These are phyloP conservation scores for Nyctanthes arbortristis DNA, from an alignment of 257 asterid species.

Conservation along the genomic window DNA sequence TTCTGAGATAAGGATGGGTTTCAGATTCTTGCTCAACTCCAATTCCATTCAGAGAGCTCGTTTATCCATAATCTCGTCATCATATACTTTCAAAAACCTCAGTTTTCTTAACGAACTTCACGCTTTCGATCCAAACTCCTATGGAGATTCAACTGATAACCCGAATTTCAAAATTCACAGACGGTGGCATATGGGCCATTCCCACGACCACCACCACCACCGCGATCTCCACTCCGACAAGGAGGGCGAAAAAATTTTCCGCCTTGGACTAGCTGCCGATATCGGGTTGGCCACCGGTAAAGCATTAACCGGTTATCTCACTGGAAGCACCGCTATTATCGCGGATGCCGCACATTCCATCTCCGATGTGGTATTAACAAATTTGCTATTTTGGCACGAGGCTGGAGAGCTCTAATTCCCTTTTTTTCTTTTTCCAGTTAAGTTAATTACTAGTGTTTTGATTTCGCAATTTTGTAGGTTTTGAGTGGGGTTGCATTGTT, in stretches of 20 bases:
- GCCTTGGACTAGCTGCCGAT: slow-evolving; percentile 89
- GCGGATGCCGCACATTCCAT: slow-evolving; percentile 97
- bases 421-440: not conserved
- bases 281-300: slow-evolving; percentile 84
- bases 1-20: slow-evolving; percentile 44
- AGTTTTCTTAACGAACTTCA: slow-evolving; percentile 14
- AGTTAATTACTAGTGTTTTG: slow-evolving; percentile 13
- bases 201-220: slow-evolving; percentile 48
- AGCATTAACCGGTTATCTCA: slow-evolving; percentile 76
- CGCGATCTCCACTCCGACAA: slow-evolving; percentile 48
- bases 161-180: slow-evolving; percentile 49
- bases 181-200: slow-evolving; percentile 87
- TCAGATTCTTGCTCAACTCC: slow-evolving; percentile 42
- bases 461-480: slow-evolving; percentile 55
- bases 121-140: slow-evolving; percentile 23
- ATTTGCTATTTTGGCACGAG: not conserved
- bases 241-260: slow-evolving; percentile 86
- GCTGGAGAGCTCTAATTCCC: not conserved
- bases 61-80: slow-evolving; percentile 29
- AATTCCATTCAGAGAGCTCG: slow-evolving; percentile 38
- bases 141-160: slow-evolving; percentile 36
- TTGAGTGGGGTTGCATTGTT: slow-evolving; percentile 92
- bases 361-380: slow-evolving; percentile 80
- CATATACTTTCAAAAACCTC: slow-evolving; percentile 13
- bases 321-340: slow-evolving; percentile 95